Evolutionary conservation across 2,329 filamentous ascomycete species (phyloP).

Genomic region (Fusarium euwallaceae): DNA sequence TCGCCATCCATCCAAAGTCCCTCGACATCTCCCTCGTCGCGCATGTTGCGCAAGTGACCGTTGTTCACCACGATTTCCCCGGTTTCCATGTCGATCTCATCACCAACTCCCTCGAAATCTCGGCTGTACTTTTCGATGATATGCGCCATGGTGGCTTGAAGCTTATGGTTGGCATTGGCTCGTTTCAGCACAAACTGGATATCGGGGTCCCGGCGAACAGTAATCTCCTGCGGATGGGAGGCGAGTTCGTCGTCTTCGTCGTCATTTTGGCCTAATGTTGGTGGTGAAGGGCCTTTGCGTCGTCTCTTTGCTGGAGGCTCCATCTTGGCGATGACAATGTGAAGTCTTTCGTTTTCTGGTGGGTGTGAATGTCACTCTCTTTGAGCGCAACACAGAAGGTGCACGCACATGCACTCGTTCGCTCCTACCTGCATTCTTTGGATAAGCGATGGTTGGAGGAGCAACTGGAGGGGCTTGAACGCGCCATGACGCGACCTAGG

Average conservation of each 20-base stretch:
- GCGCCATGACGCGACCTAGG: slow-evolving; percentile 26
- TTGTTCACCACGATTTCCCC: slow-evolving; percentile 90
- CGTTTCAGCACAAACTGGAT: slow-evolving; percentile 71
- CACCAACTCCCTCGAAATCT: slow-evolving; percentile 85
- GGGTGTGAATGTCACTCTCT: neutral
- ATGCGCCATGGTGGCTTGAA: slow-evolving; percentile 87
- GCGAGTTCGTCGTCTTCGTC: slow-evolving; percentile 64
- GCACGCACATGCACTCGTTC: neutral
- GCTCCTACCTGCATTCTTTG: slow-evolving; percentile 11
- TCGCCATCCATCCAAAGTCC: slow-evolving; percentile 40
- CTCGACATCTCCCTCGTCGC: slow-evolving; percentile 65
- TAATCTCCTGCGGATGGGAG: slow-evolving; percentile 62
- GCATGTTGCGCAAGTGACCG: slow-evolving; percentile 80
- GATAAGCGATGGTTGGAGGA: slow-evolving; percentile 44
- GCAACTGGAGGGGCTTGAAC: slow-evolving; percentile 39
- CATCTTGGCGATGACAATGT: slow-evolving; percentile 57
- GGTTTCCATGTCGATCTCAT: slow-evolving; percentile 88
- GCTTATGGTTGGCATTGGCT: slow-evolving; percentile 74
- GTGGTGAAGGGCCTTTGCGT: slow-evolving; percentile 62
- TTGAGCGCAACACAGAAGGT: neutral
- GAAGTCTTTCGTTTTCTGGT: neutral
- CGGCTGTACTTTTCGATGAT: slow-evolving; percentile 91
- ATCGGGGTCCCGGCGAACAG: slow-evolving; percentile 48
- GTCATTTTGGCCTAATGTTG: slow-evolving; percentile 47
- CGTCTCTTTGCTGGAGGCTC: slow-evolving; percentile 72